Percentiles rank a stretch among this genome's conserved stretches.
These are phyloP conservation scores for Ilex asprella DNA, from an alignment of 257 asterid species.

Conservation along the genomic window DNA sequence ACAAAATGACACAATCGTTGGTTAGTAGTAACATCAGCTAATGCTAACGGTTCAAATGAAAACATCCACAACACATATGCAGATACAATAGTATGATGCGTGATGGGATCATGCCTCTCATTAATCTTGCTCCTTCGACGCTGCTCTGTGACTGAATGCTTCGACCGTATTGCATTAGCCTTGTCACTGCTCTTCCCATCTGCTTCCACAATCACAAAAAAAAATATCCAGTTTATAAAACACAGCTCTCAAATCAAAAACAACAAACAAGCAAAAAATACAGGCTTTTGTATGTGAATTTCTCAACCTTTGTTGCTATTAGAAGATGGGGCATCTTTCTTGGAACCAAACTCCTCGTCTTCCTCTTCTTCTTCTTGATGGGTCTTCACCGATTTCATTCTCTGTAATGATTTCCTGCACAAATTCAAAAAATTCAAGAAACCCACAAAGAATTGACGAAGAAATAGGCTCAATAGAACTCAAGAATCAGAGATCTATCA, in stretches of 20 bases:
- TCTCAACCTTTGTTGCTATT: constrained; percentile 45
- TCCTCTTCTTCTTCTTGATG: constrained; percentile 70
- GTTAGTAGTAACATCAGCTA: too few relatives aligned
- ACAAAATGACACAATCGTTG: too few relatives aligned
- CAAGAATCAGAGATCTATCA: constrained; percentile 29
- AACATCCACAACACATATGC: neutral
- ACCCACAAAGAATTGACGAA: constrained; percentile 19
- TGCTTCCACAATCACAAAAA: constrained; percentile 21
- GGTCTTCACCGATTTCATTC: constrained; percentile 74
- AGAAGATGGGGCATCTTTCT: constrained; percentile 51
- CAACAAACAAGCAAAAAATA: neutral
- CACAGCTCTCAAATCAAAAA: neutral
- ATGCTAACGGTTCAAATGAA: neutral
- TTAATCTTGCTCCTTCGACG: constrained; percentile 66
- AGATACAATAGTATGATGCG: too few relatives aligned
- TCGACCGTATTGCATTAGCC: constrained; percentile 51
- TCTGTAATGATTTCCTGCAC: constrained; percentile 21
- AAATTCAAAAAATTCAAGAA: constrained; percentile 18
- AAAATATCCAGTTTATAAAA: constrained; percentile 11
- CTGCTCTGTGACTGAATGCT: constrained; percentile 71
- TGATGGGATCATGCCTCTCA: constrained; percentile 29
- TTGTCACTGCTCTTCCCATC: constrained; percentile 56
- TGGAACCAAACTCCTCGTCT: constrained; percentile 60
- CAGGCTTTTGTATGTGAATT: neutral
- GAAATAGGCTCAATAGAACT: constrained; percentile 8